phyloP scores from a whole-genome alignment of 495 filamentous ascomycete genomes.

The Antarctomyces pellizariae region DNA sequence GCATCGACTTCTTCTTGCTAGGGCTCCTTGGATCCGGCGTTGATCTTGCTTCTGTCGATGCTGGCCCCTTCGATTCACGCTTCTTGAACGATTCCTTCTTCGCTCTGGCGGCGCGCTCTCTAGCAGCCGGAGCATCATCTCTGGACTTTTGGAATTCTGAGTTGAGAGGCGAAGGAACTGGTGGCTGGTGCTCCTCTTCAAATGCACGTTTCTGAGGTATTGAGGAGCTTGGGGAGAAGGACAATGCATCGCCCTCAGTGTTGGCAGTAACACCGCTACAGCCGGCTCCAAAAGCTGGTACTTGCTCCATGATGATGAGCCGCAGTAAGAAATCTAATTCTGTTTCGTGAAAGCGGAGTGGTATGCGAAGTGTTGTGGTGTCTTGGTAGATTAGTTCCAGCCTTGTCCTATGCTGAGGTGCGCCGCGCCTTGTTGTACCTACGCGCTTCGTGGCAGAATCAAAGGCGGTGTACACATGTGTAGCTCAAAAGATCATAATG shows the following conservation, averaged over 20 bases:
- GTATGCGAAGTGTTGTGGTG: no score
- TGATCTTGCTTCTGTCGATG: slow-evolving; percentile 20
- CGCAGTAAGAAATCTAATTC: no score
- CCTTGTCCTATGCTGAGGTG: no score
- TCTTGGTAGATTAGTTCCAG: no score
- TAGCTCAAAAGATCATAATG: no score
- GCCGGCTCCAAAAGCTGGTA: no score
- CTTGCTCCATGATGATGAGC: no score
- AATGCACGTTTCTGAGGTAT: slow-evolving; percentile 34
- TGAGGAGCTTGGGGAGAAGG: slow-evolving; percentile 17
- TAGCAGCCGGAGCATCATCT: slow-evolving; percentile 15
- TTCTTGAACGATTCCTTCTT: slow-evolving; percentile 61
- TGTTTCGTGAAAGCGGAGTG: no score
- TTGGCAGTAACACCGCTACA: no score
- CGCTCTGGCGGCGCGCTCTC: slow-evolving; percentile 21
- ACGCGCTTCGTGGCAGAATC: no score
- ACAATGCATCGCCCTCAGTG: slow-evolving; percentile 7
- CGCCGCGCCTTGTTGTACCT: no score
- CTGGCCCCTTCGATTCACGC: slow-evolving; percentile 43
- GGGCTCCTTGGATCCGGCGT: slow-evolving; percentile 24
- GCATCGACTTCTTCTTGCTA: slow-evolving; percentile 25
- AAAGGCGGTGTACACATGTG: no score
- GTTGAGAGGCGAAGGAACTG: slow-evolving; percentile 38
- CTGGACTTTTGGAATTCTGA: slow-evolving; percentile 22
- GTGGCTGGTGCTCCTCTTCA: slow-evolving; percentile 28